Evolutionary conservation across 768 basidiomycete genomes (phyloP).

Genomic region (Cyathus striatus): DNA sequence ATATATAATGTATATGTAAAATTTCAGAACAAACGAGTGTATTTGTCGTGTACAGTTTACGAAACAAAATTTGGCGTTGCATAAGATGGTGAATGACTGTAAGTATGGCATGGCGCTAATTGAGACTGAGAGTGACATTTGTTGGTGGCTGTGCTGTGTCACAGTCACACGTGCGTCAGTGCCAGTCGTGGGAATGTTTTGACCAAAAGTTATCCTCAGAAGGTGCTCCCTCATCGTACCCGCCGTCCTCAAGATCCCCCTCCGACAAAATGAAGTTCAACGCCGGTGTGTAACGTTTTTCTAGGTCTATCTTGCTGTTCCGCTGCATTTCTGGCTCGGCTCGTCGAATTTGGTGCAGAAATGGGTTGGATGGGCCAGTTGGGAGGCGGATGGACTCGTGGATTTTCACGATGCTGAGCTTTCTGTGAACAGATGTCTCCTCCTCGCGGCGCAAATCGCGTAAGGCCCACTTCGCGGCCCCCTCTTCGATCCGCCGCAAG

Average conservation of each 20-base stretch:
- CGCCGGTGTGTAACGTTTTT: slow-evolving; percentile 57
- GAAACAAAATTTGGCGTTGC: too few relatives aligned
- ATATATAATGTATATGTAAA: too few relatives aligned
- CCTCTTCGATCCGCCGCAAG: slow-evolving; percentile 92
- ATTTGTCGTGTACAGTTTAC: too few relatives aligned
- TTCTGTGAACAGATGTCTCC: slow-evolving; percentile 60
- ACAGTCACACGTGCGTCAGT: slow-evolving; percentile 6
- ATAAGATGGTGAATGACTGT: too few relatives aligned
- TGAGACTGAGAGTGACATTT: slow-evolving; percentile 8
- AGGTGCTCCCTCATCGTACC: slow-evolving; percentile 40
- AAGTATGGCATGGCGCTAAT: too few relatives aligned
- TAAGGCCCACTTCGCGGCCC: slow-evolving; percentile 96
- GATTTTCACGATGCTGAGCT: slow-evolving; percentile 23
- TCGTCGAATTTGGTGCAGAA: slow-evolving; percentile 21
- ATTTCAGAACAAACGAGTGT: too few relatives aligned
- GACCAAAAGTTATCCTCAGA: slow-evolving; percentile 12
- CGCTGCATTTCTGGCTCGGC: slow-evolving; percentile 17
- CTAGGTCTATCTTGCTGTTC: slow-evolving; percentile 11
- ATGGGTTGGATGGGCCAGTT: slow-evolving; percentile 50
- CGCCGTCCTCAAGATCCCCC: slow-evolving; percentile 55
- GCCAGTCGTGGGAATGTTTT: slow-evolving; percentile 30
- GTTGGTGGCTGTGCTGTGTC: slow-evolving; percentile 29
- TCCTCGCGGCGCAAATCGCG: slow-evolving; percentile 96
- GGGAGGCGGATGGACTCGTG: slow-evolving; percentile 35
- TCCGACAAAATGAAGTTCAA: slow-evolving; percentile 71